phyloP scores from a whole-genome alignment of 2,329 filamentous ascomycete species.

The Ophiostoma piceae region DNA sequence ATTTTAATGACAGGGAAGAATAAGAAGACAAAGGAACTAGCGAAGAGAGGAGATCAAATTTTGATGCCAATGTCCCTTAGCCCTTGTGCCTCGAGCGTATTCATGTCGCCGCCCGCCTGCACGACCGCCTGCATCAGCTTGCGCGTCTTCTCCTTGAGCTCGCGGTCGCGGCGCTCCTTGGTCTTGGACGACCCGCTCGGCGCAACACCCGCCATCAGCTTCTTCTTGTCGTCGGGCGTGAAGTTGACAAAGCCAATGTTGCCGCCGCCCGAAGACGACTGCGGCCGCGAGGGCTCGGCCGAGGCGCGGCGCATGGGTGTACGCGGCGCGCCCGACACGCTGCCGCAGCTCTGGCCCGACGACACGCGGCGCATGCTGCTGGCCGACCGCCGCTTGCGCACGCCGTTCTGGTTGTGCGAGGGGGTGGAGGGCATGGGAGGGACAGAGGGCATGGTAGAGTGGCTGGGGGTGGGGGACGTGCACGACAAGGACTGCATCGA shows the following conservation, averaged over 20 bases:
- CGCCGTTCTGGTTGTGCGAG: conserved; percentile 23
- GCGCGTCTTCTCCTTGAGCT: conserved; percentile 71
- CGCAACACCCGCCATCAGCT: conserved; percentile 83
- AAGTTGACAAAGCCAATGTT: conserved; percentile 77
- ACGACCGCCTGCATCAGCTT: conserved; percentile 64
- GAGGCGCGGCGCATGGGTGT: conserved; percentile 21
- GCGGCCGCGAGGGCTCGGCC: conserved; percentile 15
- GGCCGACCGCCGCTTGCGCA: conserved; percentile 39
- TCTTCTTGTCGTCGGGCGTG: conserved; percentile 70
- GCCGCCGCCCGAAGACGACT: conserved; percentile 23
- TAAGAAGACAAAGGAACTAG: background rate
- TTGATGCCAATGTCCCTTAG: conserved; percentile 15
- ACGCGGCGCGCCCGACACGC: conserved; percentile 11
- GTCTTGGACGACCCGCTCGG: conserved; percentile 90
- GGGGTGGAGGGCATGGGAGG: conserved; percentile 15
- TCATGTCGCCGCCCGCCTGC: conserved; percentile 64
- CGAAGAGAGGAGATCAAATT: background rate
- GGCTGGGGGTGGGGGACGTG: conserved; percentile 15
- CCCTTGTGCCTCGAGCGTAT: conserved; percentile 33
- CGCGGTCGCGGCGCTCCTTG: conserved; percentile 84
- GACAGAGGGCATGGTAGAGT: background rate
- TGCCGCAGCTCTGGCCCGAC: conserved; percentile 7
- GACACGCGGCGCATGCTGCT: conserved; percentile 29
- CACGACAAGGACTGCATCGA: conserved; percentile 31
- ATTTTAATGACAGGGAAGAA: background rate